phyloP scores from a whole-genome alignment of 495 filamentous ascomycete species.

The Podospora comata region DNA sequence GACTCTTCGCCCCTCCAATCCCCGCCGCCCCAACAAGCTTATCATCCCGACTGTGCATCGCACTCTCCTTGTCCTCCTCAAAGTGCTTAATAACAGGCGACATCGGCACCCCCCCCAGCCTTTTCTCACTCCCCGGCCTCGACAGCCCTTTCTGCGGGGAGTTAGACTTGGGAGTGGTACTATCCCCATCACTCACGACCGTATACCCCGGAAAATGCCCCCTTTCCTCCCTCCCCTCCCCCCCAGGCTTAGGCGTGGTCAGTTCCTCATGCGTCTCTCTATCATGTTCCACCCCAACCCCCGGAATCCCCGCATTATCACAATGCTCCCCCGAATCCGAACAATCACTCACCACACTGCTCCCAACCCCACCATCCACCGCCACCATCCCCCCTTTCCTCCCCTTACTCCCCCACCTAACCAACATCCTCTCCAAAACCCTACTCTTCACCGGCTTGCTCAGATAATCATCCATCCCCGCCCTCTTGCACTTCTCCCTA shows the following conservation, averaged over 20 bases:
- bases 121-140: neutral
- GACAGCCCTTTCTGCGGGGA: neutral
- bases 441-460: constrained; percentile 70
- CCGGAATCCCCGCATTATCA: constrained; percentile 2
- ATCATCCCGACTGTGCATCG: constrained; percentile 4
- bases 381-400: neutral
- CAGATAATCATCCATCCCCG: constrained; percentile 84
- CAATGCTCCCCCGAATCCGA: constrained; percentile 9
- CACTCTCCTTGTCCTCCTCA: neutral
- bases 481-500: constrained; percentile 68
- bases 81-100: neutral
- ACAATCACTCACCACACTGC: neutral
- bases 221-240: neutral
- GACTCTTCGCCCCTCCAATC: neutral
- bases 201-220: constrained; percentile 3
- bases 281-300: neutral
- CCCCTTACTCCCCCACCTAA: constrained; percentile 48
- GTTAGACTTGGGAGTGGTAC: neutral
- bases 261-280: neutral
- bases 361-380: neutral
- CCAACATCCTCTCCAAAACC: constrained; percentile 67
- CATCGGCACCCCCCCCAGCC: neutral
- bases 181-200: neutral
- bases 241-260: neutral
- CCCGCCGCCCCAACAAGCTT: constrained; percentile 4